Base-by-base conservation (phyloP, 179 eudicot genomes). In the Vitellaria paradoxa region DNA sequence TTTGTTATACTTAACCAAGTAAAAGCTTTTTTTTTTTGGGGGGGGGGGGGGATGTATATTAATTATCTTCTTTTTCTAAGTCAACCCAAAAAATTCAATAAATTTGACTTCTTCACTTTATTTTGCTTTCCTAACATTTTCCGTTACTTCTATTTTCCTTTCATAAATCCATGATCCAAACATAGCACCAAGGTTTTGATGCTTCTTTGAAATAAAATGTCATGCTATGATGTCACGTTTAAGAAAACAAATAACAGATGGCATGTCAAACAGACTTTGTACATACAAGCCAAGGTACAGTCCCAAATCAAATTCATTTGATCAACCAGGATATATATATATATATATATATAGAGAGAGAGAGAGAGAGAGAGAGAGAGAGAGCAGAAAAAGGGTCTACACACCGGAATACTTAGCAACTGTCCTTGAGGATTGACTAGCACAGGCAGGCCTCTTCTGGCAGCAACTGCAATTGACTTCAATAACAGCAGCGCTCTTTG, bases 391-490 rank as follows among this genome's bases (percentile, higher is more conserved):
- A 53, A 47, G 11, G 60, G 65, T 8, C 21, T 18, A 80, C 88
- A 45, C 80, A 95, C 99, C 24, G 97, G 99, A 68, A 93, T 88
- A 83, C 94, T 87, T 66, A 96, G 76, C 46, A 90, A 74, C 80
- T 82, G 78, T 68, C 96, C 93, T 64, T 87, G 79, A 37, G 79
- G 12, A 79, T 84, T 86, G 76, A 86, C 88, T 14, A 93, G 64
- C 6, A 96, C 97, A 71, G 98, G 99, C 55, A 96, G 82, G 67
- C 91, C 76, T 87, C 96, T 89, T 80, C 97, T 91, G 78, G 91
- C 97, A 76, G 93, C 92, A 78, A 81, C 97, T 26, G 99, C 97
- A 52, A 96, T 87, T 74, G 87, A 81, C 80, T 96, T 96, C 82
- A 96, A 82, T 45, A 72, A 73, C 70, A 42, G n/a, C 14, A 93